phyloP scores from a whole-genome alignment of 192 early-diverging fungal genomes.

The Chytriomyces sp. region DNA sequence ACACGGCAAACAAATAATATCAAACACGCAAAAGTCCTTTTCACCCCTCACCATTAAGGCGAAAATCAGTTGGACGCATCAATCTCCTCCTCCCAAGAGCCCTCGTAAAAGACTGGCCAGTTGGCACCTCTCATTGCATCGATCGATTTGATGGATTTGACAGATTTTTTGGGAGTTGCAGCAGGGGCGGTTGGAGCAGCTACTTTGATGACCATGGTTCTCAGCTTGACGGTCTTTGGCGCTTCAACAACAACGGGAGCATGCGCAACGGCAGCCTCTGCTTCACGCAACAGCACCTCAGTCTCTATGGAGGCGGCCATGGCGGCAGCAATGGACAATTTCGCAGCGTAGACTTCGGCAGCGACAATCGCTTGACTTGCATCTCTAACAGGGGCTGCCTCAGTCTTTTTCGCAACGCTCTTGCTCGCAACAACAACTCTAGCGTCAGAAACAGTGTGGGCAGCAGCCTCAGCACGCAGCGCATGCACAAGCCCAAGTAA shows the following conservation, averaged over 20 bases:
- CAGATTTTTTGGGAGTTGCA: neutral
- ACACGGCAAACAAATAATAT: too few relatives aligned
- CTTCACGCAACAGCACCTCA: too few relatives aligned
- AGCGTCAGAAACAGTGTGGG: neutral
- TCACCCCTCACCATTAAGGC: too few relatives aligned
- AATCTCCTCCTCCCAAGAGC: slow-evolving; percentile 8
- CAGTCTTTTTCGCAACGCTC: neutral
- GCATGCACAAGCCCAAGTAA: too few relatives aligned
- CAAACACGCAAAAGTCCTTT: too few relatives aligned
- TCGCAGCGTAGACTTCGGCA: slow-evolving; percentile 1
- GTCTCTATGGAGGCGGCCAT: neutral
- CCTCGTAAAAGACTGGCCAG: slow-evolving; percentile 27
- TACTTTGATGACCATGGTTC: slow-evolving; percentile 15
- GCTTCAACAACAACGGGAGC: neutral
- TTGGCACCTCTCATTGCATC: slow-evolving; percentile 29
- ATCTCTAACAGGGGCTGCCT: neutral
- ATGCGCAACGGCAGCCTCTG: neutral
- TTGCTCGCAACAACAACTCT: neutral
- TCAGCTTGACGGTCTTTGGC: slow-evolving; percentile 4
- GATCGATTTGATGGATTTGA: slow-evolving; percentile 7
- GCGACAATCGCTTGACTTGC: neutral
- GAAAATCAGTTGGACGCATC: neutral
- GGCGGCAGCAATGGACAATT: neutral
- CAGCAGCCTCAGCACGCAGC: neutral
- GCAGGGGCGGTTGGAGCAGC: neutral